Evolutionary conservation across 2,329 filamentous ascomycete species (phyloP).

Genomic region (Pseudogymnoascus sp.): DNA sequence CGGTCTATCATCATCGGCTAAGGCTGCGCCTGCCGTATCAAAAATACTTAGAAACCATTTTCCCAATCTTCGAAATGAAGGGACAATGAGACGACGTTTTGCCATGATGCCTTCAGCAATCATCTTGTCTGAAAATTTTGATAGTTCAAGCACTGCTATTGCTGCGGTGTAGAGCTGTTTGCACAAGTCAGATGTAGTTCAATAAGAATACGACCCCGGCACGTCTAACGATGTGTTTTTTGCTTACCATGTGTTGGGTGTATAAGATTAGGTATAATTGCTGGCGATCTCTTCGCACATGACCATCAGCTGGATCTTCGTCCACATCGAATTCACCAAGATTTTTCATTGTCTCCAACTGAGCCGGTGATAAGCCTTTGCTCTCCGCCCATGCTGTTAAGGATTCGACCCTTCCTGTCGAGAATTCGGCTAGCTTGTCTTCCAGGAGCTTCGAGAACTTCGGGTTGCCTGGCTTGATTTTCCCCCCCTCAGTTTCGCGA

Average conservation of each 20-base stretch:
- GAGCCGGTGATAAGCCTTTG: slow-evolving; percentile 1
- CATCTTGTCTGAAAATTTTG: slow-evolving; percentile 4
- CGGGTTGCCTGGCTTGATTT: not conserved
- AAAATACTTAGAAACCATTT: slow-evolving; percentile 3
- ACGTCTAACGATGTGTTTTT: not conserved
- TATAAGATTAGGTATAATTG: slow-evolving; percentile 10
- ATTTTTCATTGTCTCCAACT: slow-evolving; percentile 4
- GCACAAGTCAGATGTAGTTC: not conserved
- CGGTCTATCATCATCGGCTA: slow-evolving; percentile 7
- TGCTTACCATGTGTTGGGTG: slow-evolving; percentile 10
- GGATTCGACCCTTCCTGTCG: not conserved
- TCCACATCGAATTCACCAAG: not conserved
- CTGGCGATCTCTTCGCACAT: slow-evolving; percentile 8
- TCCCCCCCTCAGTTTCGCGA: not conserved
- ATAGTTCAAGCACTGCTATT: slow-evolving; percentile 1
- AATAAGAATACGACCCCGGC: not conserved
- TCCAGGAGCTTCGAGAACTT: not conserved
- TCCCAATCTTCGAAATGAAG: not conserved
- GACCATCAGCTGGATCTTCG: not conserved
- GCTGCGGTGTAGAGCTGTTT: slow-evolving; percentile 7
- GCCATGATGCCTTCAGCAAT: slow-evolving; percentile 10
- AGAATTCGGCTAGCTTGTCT: not conserved
- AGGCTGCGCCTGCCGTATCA: not conserved
- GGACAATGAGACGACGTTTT: not conserved
- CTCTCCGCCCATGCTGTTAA: slow-evolving; percentile 6